Base-by-base conservation (phyloP, 371 early-diverging fungal species). In the Rhizoclosmatium hyalinum region DNA sequence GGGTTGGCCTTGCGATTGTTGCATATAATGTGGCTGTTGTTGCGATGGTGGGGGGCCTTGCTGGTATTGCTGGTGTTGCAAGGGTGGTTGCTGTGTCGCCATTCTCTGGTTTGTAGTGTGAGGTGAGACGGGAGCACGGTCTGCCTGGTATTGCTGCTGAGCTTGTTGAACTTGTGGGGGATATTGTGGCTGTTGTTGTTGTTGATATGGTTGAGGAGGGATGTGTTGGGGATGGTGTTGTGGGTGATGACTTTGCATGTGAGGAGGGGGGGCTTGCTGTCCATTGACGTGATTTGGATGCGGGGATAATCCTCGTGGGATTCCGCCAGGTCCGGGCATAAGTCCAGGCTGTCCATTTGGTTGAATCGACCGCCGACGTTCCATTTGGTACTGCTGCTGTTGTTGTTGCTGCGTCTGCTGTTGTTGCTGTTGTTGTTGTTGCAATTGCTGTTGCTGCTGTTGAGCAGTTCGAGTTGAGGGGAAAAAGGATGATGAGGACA, bases 381-480 rank as follows among this genome's bases (percentile, higher is more conserved):
- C 54, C n/a, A 21, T 42, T 42, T 50, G 68, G 45, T 65, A 44
- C 41, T 62, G 62, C 14, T 21, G 8, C 42, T 65, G 65, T 17
- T 65, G n/a, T 10, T 44, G 41, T 21, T 65, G 65, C 44, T 65
- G 65, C 42, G 58, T 60, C 2, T n/a, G 24, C 53, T 68, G 68
- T 56, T 14, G 55, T 39, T 68, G 68, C 43, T 68, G 68, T 24
- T 70, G 70, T 21, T 17, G 45, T 65, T 17, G 73, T 44, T 44
- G 73, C 45, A 65, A 61, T n/a, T 14, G 19, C 32, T 24, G 65
- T n/a, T 44, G 42, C 50, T 46, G 65, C 46, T 72, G 65, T 62
- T 64, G 62, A 17, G 46, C 12, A 6, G n/a, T 14, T 3, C 19
- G 21, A 17, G 53, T 8, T 10, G 46, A 58, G 74, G 58, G 32